A percentile compares a stretch with the other conserved stretches of the same genome.
These are phyloP conservation scores for Blastocrithidia nonstop DNA, from an alignment of 208 protist genomes.

Conservation along the genomic window DNA sequence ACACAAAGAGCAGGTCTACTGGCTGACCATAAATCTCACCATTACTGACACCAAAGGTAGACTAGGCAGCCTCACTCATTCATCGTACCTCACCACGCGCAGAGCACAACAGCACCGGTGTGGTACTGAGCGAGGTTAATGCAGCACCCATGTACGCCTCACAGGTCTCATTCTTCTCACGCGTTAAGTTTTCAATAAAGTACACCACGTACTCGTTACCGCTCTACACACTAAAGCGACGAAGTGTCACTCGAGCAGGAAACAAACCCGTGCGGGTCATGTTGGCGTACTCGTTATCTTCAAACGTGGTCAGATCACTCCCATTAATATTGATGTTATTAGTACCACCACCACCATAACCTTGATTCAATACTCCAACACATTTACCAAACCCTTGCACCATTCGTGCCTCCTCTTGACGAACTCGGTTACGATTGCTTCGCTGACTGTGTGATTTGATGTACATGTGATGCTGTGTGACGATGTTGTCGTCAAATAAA, in stretches of 20 bases:
- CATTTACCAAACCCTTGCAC: background rate
- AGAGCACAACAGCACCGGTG: background rate
- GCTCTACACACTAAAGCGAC: background rate
- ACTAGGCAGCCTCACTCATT: background rate
- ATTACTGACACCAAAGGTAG: background rate
- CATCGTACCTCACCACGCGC: background rate
- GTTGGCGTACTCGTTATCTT: background rate
- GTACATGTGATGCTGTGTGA: background rate
- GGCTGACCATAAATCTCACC: background rate
- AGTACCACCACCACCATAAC: too few relatives aligned
- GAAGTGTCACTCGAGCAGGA: background rate
- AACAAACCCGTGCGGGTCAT: background rate
- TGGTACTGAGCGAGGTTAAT: background rate
- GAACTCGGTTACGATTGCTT: constrained; percentile 2
- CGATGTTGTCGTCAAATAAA: background rate
- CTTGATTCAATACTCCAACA: too few relatives aligned
- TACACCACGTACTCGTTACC: background rate
- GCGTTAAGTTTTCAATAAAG: background rate
- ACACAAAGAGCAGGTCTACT: background rate
- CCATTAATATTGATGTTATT: too few relatives aligned
- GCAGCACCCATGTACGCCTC: background rate
- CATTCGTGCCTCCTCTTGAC: background rate
- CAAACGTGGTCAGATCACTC: background rate
- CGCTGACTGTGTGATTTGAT: background rate
- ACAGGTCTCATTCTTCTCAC: background rate